phyloP scores from a whole-genome alignment of 2,329 filamentous ascomycete species.

The Sordariomycetes sp. region DNA sequence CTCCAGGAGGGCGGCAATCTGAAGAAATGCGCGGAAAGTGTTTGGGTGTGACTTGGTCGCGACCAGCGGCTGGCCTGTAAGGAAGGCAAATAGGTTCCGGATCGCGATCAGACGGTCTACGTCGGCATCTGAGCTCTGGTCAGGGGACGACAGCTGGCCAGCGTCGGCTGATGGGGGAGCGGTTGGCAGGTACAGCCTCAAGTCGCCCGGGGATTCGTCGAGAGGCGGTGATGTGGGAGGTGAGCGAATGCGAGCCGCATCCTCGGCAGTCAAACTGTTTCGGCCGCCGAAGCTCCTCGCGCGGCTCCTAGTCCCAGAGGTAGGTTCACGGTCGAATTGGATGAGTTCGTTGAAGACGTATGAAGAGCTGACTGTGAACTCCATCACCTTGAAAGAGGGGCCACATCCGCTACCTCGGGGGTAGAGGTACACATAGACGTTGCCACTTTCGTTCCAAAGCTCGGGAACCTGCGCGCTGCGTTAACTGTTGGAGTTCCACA shows the following conservation, averaged over 20 bases:
- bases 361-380: conserved; percentile 44
- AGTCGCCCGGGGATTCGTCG: conserved; percentile 28
- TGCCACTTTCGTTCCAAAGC: conserved; percentile 53
- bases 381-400: conserved; percentile 52
- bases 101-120: conserved; percentile 48
- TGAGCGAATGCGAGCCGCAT: conserved; percentile 31
- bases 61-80: conserved; percentile 54
- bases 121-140: conserved; percentile 24
- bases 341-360: conserved; percentile 44
- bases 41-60: conserved; percentile 43
- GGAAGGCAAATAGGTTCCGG: conserved; percentile 57
- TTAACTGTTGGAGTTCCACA: background rate
- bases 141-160: conserved; percentile 22
- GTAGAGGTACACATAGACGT: conserved; percentile 48
- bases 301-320: conserved; percentile 20
- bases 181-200: conserved; percentile 45
- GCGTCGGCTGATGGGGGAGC: conserved; percentile 23
- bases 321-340: conserved; percentile 29
- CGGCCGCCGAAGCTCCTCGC: conserved; percentile 37
- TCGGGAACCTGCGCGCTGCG: conserved; percentile 45
- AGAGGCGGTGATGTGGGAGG: conserved; percentile 27
- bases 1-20: conserved; percentile 42
- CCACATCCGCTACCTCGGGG: conserved; percentile 38
- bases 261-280: conserved; percentile 37
- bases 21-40: conserved; percentile 43